Evolutionary conservation across 306 rosid species (phyloP), one percentile per base, ranked within the genome.

Genomic region (Cucumis melo): DNA sequence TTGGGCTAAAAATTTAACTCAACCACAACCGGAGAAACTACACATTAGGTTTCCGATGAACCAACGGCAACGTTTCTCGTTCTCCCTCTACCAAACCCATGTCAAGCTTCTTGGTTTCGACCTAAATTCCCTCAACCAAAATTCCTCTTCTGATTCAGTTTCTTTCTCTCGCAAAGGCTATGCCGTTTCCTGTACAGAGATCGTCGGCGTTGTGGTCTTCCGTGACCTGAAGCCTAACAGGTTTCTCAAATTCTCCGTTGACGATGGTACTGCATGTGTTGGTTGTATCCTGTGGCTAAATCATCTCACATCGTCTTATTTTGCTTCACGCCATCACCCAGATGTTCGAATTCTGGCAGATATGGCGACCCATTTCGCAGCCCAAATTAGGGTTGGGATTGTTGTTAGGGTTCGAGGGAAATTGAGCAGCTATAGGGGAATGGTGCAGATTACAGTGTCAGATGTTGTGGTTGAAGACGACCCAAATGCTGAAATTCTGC

Each of bases 201-300:
- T 82, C 48, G 66, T 93, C 4, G 97, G 96, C 78, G 83, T 83
- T 5, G 85, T 93, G 72, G 85, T 86, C 13, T 86, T 79, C 0
- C 91, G 78, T 2, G 88, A 89, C 16, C 78, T 77, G 78, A 91
- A 88, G 74, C 90, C 89, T 34, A 14, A 53, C 17, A 80, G 44
- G 24, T 89, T 89, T 79, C 91, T 91, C 71, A 78, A 87, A 48
- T 91, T 93, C 77, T 44, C 50, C 8, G 19, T 91, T 71, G 92
- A 90, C 83, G 96, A 90, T 71, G 98, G 92, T 78, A 88, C 97
- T 5, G 92, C 79, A 11, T 80, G 85, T 83, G 74, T 93, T 80
- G 78, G 42, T 38, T 93, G 97, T 79, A 73, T 93, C 62, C 92
- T 93, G 42, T 93, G 96, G 97, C 98, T 89, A 77, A 91, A 93